Conservation (phyloP, 257 asterid genomes). For the Solanum chiquidenum region DNA sequence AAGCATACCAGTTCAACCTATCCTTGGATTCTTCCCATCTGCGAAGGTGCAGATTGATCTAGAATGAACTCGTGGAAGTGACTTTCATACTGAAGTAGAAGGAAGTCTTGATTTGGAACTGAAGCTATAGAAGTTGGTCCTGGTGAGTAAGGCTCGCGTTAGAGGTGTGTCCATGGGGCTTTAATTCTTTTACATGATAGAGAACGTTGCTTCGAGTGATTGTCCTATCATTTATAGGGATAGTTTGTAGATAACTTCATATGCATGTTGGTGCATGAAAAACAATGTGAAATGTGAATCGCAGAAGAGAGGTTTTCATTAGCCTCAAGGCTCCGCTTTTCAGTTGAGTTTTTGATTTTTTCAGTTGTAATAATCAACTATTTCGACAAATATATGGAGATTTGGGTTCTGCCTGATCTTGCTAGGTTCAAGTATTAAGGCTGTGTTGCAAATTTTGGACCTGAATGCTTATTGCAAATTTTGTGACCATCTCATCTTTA, state of each 20-base stretch:
- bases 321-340: background rate
- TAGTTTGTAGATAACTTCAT: background rate
- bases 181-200: background rate
- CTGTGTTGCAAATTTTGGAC: background rate
- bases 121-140: constrained; percentile 31
- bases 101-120: constrained; percentile 53
- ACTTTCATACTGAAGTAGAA: constrained; percentile 18
- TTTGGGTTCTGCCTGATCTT: background rate
- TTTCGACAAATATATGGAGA: background rate
- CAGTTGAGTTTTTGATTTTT: background rate
- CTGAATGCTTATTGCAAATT: background rate
- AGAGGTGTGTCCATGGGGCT: background rate
- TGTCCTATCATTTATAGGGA: background rate
- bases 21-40: constrained; percentile 44
- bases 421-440: background rate
- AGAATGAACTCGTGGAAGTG: constrained; percentile 9
- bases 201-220: background rate
- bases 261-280: too few relatives aligned
- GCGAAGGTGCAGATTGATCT: constrained; percentile 12
- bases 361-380: background rate
- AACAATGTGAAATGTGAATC: background rate
- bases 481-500: background rate
- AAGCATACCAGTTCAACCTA: constrained; percentile 18
- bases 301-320: background rate
- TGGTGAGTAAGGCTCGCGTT: background rate